Evolutionary conservation across 2,329 filamentous ascomycete species (phyloP), one percentile per base, ranked within the genome.

Genomic region (Paraphaeosphaeria minitans): DNA sequence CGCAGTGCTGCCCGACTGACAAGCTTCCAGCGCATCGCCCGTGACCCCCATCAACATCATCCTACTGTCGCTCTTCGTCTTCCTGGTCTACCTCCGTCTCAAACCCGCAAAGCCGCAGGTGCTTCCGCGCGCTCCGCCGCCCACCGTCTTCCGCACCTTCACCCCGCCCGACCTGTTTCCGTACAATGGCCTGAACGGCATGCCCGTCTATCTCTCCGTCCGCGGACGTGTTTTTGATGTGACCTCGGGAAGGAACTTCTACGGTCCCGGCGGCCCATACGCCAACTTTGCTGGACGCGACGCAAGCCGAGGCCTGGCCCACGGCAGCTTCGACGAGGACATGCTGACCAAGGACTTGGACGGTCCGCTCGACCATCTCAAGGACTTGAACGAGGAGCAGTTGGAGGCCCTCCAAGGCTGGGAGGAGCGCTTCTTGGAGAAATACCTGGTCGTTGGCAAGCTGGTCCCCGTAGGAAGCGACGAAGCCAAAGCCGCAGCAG

Each of bases 271-370:
- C 13, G 94, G 94, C 0, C 93, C 94, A 1, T 99, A 99, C 77
- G 89, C 89, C 77, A 98, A 98, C 81, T 99, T 99, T 74, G 95
- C 95, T 0, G 95, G 95, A 0, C 84, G 93, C 41, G 95, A 99
- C 78, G 95, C 95, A 21, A 92, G 87, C 64, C 85, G 94, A 53
- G 95, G 95, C 0, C 80, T 99, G 60, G 94, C 95, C 1, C 91
- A 87, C 77, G 92, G 93, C 59, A 96, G 92, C 80, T 98, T 99
- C 77, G 95, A 97, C 75, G 87, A 91, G 82, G 90, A 93, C 7
- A 96, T 98, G 93, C 80, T 98, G 79, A 98, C 95, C 19, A 87
- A 94, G 82, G 90, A 97, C 76, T 80, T 98, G 56, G 87, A 95
- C 57, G 94, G 87, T 0, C 92, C 92, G 46, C 80, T 97, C 62